Evolutionary conservation across 306 rosid species (phyloP).

Genomic region (Senna siamea): DNA sequence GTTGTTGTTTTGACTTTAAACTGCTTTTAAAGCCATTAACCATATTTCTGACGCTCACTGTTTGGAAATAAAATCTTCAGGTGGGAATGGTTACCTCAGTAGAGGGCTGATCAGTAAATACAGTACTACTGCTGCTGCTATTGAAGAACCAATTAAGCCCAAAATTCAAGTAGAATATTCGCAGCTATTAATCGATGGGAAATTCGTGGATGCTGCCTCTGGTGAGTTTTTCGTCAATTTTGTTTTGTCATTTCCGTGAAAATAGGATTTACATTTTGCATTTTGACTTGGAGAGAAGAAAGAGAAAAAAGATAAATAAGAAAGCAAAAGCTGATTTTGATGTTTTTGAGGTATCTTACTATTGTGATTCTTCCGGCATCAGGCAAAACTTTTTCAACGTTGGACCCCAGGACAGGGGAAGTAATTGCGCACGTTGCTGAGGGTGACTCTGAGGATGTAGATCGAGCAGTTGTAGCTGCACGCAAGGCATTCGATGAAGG

Average conservation of each 20-base stretch:
- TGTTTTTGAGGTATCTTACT: conserved; percentile 27
- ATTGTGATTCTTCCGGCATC: conserved; percentile 36
- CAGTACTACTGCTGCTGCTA: conserved; percentile 62
- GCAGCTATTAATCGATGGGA: conserved; percentile 77
- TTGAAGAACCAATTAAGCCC: conserved; percentile 72
- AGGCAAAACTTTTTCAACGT: conserved; percentile 81
- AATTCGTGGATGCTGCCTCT: conserved; percentile 83
- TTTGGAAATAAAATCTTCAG: conserved; percentile 37
- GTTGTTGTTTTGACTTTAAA: conserved; percentile 9
- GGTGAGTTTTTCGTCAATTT: conserved; percentile 51
- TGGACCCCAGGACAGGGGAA: conserved; percentile 88
- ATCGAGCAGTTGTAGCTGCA: conserved; percentile 88
- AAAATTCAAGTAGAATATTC: conserved; percentile 53
- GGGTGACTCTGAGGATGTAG: conserved; percentile 77
- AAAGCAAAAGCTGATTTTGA: neutral
- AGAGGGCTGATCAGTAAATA: conserved; percentile 46
- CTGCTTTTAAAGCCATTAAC: neutral
- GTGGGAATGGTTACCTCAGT: conserved; percentile 47
- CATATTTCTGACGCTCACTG: neutral
- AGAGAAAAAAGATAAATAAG: neutral
- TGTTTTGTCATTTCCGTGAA: conserved; percentile 1
- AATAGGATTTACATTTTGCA: neutral
- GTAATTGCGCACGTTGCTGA: conserved; percentile 86
- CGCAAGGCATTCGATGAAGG: conserved; percentile 89
- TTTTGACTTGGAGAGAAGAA: neutral